Base-by-base conservation (phyloP, 768 basidiomycete species). In the Pholiota molesta region DNA sequence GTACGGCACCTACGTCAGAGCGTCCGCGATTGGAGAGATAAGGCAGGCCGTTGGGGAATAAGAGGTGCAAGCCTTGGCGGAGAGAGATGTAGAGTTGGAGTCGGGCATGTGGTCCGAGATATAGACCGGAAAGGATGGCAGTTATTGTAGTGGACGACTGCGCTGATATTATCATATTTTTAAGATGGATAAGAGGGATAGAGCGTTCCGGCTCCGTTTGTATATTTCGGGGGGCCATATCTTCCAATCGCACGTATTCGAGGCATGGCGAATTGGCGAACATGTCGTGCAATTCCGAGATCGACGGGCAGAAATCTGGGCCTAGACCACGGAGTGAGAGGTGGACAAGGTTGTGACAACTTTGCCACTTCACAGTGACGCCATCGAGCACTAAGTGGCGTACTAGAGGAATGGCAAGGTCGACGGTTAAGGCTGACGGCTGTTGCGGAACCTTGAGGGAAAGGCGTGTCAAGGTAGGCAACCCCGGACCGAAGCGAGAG, bases 341-440 rank as follows among this genome's bases (percentile, higher is more conserved):
- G 52, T 74, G 67, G 19, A 72, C 72, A 35, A 81, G 70, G 39
- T 70, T 65, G 0, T 57, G 47, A 62, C 75, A 78, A 16, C 64
- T 62, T n/a, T 74, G 62, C 78, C 77, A 80, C 8, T 59, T 68
- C 0, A 81, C 62, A 0, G 76, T 68, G 23, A 80, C 74, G 21
- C 74, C 66, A 37, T 76, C 73, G 2, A 81, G 71, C 0, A 64
- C 62, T 39, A 81, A 73, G 14, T 66, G 69, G 26, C 71, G 75
- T 19, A 80, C 67, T 42, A 52, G 63, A 8, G 78, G 75, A 8
- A 79, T 53, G 14, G 69, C 59, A 16, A 76, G 57, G 35, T 75
- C 65, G 53, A 57, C 64, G 29, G 39, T 67, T 53, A 65, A 65
- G 60, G 57, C 73, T 63, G 47, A 58, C 28, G 62, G 71, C 13